Evolutionary conservation across 345 rosid species (phyloP).

Genomic region (Isatis tinctoria): DNA sequence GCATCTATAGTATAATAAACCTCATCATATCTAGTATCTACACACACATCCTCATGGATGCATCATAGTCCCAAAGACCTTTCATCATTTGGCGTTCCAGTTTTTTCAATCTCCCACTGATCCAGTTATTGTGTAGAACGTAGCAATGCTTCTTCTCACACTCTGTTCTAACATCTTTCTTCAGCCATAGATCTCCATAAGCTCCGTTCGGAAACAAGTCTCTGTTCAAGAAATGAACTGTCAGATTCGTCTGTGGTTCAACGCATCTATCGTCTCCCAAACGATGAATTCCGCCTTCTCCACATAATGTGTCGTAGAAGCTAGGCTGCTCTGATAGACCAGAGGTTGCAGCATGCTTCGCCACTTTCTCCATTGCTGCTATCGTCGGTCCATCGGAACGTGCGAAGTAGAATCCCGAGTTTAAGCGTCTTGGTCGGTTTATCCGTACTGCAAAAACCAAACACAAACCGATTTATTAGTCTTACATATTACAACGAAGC

Average conservation of each 20-base stretch:
- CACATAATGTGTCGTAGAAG: slow-evolving; percentile 86
- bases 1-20: background rate
- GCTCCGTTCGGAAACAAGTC: slow-evolving; percentile 93
- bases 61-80: slow-evolving; percentile 82
- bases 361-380: slow-evolving; percentile 83
- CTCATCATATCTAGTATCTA: slow-evolving; percentile 14
- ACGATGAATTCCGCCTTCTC: slow-evolving; percentile 66
- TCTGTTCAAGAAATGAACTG: slow-evolving; percentile 68
- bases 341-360: slow-evolving; percentile 75
- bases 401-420: slow-evolving; percentile 90
- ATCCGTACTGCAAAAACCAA: slow-evolving; percentile 49
- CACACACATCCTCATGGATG: slow-evolving; percentile 63
- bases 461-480: background rate
- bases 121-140: slow-evolving; percentile 84
- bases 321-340: slow-evolving; percentile 89
- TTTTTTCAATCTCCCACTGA: slow-evolving; percentile 80
- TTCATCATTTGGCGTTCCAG: slow-evolving; percentile 69
- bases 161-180: slow-evolving; percentile 47
- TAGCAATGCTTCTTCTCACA: slow-evolving; percentile 57
- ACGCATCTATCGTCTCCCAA: slow-evolving; percentile 53
- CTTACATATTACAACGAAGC: background rate
- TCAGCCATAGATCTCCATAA: slow-evolving; percentile 65
- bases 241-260: slow-evolving; percentile 69
- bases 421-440: slow-evolving; percentile 82
- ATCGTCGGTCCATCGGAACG: slow-evolving; percentile 53